Evolutionary conservation across 352 stramenopile genomes (phyloP).

Genomic region (Plasmopara muralis): DNA sequence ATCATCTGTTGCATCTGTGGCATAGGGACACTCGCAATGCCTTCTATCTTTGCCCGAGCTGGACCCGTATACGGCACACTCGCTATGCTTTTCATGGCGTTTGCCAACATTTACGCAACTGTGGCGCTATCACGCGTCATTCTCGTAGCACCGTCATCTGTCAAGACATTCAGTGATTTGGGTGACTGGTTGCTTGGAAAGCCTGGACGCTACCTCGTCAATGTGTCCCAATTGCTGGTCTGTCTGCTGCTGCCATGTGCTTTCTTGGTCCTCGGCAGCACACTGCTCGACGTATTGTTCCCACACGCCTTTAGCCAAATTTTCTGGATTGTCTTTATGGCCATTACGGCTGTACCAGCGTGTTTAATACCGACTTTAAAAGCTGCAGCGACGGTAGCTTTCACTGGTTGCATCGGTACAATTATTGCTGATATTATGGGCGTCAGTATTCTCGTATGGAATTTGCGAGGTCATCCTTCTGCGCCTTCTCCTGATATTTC

Average conservation of each 20-base stretch:
- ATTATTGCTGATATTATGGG: slow-evolving; percentile 29
- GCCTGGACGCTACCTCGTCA: slow-evolving; percentile 34
- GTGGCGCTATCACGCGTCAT: slow-evolving; percentile 40
- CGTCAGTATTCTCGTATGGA: slow-evolving; percentile 23
- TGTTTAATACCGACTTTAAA: slow-evolving; percentile 32
- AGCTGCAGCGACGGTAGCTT: slow-evolving; percentile 17
- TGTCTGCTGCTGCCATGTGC: slow-evolving; percentile 41
- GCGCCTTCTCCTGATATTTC: slow-evolving; percentile 23
- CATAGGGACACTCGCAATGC: slow-evolving; percentile 62
- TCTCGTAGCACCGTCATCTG: slow-evolving; percentile 26
- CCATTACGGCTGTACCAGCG: slow-evolving; percentile 24
- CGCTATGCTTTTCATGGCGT: slow-evolving; percentile 56
- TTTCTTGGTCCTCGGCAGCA: slow-evolving; percentile 49
- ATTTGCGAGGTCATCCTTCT: slow-evolving; percentile 25
- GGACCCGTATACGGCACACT: slow-evolving; percentile 37
- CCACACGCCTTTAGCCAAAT: slow-evolving; percentile 38
- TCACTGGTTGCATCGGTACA: slow-evolving; percentile 26
- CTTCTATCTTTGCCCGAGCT: slow-evolving; percentile 51
- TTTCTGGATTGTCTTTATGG: slow-evolving; percentile 37
- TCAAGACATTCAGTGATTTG: slow-evolving; percentile 44
- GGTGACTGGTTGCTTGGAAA: slow-evolving; percentile 36
- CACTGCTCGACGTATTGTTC: slow-evolving; percentile 42
- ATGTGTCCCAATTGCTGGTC: slow-evolving; percentile 35
- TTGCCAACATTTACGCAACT: slow-evolving; percentile 55
- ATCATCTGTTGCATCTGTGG: slow-evolving; percentile 59